A percentile compares a stretch with the other conserved stretches of the same genome.
Evolutionary conservation across 2,329 filamentous ascomycete species (phyloP).

Genomic region (Basipetospora chlamydospora): DNA sequence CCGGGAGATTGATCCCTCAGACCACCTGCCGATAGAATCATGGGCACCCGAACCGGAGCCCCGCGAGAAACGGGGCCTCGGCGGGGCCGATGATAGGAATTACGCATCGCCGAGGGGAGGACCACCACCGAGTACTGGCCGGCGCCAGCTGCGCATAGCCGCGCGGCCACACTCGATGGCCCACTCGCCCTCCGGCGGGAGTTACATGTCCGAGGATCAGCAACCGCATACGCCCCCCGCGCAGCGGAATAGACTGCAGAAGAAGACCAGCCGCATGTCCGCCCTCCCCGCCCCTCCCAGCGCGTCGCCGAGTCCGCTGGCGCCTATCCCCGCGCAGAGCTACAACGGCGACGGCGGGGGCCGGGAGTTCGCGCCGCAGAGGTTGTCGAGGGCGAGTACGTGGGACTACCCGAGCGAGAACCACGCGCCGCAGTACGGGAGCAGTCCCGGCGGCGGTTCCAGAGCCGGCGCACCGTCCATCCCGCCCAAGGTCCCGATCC

Average conservation of each 20-base stretch:
- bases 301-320: slow-evolving; percentile 33
- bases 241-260: slow-evolving; percentile 48
- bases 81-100: slow-evolving; percentile 18
- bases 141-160: slow-evolving; percentile 35
- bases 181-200: slow-evolving; percentile 12
- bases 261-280: slow-evolving; percentile 37
- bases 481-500: slow-evolving; percentile 56
- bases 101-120: slow-evolving; percentile 36
- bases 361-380: slow-evolving; percentile 23
- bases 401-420: slow-evolving; percentile 42
- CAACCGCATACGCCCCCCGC: slow-evolving; percentile 17
- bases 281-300: slow-evolving; percentile 21
- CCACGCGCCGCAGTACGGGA: slow-evolving; percentile 24
- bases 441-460: slow-evolving; percentile 12
- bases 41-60: slow-evolving; percentile 66
- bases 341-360: slow-evolving; percentile 23
- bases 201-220: slow-evolving; percentile 15
- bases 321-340: slow-evolving; percentile 35
- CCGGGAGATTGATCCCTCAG: slow-evolving; percentile 63
- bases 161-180: slow-evolving; percentile 34
- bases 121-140: slow-evolving; percentile 32
- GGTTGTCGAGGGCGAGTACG: slow-evolving; percentile 29
- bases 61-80: slow-evolving; percentile 14
- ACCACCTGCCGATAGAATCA: slow-evolving; percentile 61
- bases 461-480: too few relatives aligned